Evolutionary conservation across 495 filamentous ascomycete genomes (phyloP), one percentile per base, ranked within the genome.

Genomic region (Diplogelasinospora grovesii): DNA sequence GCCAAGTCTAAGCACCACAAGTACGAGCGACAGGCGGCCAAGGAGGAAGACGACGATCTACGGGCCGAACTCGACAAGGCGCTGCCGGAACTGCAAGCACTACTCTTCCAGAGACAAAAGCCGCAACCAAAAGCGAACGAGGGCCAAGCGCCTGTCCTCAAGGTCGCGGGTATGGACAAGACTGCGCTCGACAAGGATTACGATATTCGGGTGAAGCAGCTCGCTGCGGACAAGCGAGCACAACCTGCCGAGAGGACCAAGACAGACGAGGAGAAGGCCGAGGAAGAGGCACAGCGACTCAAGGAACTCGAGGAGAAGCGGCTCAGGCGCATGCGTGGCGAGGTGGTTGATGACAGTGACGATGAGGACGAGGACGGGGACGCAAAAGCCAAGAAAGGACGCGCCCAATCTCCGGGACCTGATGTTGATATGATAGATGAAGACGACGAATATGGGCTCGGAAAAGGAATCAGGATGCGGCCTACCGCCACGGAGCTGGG

Each of bases 1-100:
- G 84, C 89, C 25, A 99, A 97, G 63, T 97, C 93, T 2, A 99
- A 97, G 58, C 73, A 85, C 20, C 72, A 95, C 70, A 97, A 93
- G 64, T 83, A 86, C 53, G 54, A 57, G 49, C 81, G 92, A 15
- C 93, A 97, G 65, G 78, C 86, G 39, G 75, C 77, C 6, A 98
- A 96, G 59, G 92, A 97, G 44, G 88, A 95, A 31, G 89, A 98
- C 52, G 88, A 89, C 19, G 89, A 94, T 52, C 65, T 95, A n/a
- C 50, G 59, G 21, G 47, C 31, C 7, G 56, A 64, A 30, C 42
- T 77, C 26, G 70, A 77, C 41, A 81, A 87, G 55, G 82, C 83
- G 14, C 72, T 96, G 39, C 73, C 79, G n/a, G 80, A 85, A 39
- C 70, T 97, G 7, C 84, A 90, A 46, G 75, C 73, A 8, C 74